Evolutionary conservation across 192 early-diverging fungal species (phyloP).

Genomic region (Rhizophagus clarus): DNA sequence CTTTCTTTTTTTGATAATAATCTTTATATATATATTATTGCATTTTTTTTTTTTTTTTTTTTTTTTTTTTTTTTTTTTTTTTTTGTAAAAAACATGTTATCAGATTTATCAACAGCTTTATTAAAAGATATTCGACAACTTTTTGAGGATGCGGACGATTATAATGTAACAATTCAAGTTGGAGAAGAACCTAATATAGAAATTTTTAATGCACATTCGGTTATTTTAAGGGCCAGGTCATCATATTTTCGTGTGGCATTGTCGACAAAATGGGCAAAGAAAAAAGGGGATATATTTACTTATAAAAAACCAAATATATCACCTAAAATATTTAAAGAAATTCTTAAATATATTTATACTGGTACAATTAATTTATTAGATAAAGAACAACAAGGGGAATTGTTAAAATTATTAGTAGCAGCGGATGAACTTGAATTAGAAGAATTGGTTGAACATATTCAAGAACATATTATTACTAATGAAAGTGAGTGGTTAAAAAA

Average conservation of each 20-base stretch:
- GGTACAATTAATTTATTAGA: background rate
- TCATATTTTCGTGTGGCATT: background rate
- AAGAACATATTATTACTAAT: constrained; percentile 2
- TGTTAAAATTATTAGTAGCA: constrained; percentile 3
- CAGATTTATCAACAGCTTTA: background rate
- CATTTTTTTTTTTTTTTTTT: too few species aligned
- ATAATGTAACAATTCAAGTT: constrained; percentile 14
- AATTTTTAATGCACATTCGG: constrained; percentile 1
- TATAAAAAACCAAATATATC: constrained; percentile 13
- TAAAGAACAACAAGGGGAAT: background rate
- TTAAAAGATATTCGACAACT: constrained; percentile 8
- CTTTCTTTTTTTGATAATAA: too few species aligned
- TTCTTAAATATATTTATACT: constrained; percentile 20
- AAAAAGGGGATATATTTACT: background rate
- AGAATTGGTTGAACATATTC: background rate
- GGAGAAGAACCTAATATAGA: constrained; percentile 18
- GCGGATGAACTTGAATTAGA: constrained; percentile 6
- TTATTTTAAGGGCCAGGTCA: constrained; percentile 23
- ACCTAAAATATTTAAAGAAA: constrained; percentile 8
- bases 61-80: background rate
- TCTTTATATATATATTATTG: too few species aligned
- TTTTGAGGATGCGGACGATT: constrained; percentile 16
- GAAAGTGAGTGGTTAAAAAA: background rate
- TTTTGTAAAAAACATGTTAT: background rate
- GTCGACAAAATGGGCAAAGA: background rate